A percentile compares a stretch with the other conserved stretches of the same genome.
These are phyloP conservation scores for Plicaturopsis crispa DNA, from an alignment of 768 basidiomycete genomes.

Conservation along the genomic window DNA sequence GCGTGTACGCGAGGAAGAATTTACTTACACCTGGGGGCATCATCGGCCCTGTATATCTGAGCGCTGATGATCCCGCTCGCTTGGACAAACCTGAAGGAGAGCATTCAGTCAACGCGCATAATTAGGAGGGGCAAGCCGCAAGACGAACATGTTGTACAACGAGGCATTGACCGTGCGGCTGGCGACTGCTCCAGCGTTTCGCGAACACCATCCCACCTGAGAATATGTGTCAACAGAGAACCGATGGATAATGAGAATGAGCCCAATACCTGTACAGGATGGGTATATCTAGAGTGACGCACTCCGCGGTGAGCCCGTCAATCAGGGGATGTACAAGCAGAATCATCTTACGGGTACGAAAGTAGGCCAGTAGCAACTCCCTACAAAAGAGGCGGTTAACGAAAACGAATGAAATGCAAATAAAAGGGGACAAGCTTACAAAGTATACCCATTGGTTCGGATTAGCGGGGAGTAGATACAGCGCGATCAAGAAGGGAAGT, in stretches of 20 bases:
- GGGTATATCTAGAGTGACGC: conserved; percentile 9
- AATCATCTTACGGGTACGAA: conserved; percentile 30
- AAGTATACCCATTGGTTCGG: conserved; percentile 49
- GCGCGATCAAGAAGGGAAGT: conserved; percentile 51
- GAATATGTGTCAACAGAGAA: background rate
- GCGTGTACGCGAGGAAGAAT: background rate
- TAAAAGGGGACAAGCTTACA: conserved; percentile 22
- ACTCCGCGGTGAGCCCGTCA: conserved; percentile 9
- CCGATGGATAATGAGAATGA: background rate
- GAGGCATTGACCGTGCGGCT: conserved; percentile 54
- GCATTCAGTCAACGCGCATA: conserved; percentile 9
- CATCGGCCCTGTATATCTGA: conserved; percentile 51
- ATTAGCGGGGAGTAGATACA: conserved; percentile 39
- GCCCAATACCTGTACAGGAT: conserved; percentile 19
- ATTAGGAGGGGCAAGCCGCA: background rate
- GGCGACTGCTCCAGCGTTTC: conserved; percentile 52
- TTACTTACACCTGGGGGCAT: conserved; percentile 47
- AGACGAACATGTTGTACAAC: conserved; percentile 47
- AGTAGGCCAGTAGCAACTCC: conserved; percentile 35
- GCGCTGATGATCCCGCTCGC: conserved; percentile 34
- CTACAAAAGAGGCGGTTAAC: conserved; percentile 15
- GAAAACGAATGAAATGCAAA: background rate
- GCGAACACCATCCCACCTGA: conserved; percentile 49
- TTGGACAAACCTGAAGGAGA: conserved; percentile 31
- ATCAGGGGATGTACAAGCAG: conserved; percentile 9